Base-by-base conservation (phyloP, 2,329 filamentous ascomycete genomes). In the Hymenoscyphus salicellus region DNA sequence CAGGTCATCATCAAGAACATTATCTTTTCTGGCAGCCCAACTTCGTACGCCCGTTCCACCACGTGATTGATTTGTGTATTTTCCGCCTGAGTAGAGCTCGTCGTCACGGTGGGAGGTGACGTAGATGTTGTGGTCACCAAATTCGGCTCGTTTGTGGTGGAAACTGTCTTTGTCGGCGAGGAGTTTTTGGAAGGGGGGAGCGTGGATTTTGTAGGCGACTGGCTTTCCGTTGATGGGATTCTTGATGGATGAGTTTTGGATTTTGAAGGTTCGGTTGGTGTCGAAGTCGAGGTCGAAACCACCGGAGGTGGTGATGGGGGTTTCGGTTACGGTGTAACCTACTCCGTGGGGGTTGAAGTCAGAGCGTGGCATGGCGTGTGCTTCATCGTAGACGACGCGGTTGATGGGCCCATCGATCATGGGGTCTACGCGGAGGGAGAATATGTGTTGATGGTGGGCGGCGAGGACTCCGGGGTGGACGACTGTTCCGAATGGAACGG, bases 371-470 rank as follows among this genome's bases (percentile, higher is more conserved):
- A 90, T 85, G 0, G 88, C 76, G 61, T 86, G 82, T 2, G 83
- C 84, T 71, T 87, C 85, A 63, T 84, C 80, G 71, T 89, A 84
- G 63, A 84, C 79, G 32, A 86, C 75, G 0, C 81, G 78, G 71
- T 87, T 86, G 28, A 78, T 76, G 66, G 81, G 80, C 0, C 86
- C 86, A 65, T 85, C 85, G 58, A 87, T 78, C 68, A 83, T 84
- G n/a, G 86, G 86, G 71, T 89, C 86, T 14, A 89, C 79, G 8
- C 86, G 83, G 5, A 88, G 79, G 3, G 84, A 87, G 78, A 93
- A 92, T 75, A 92, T 89, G 76, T 93, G 90, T 73, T 93, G 90
- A 72, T 93, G 90, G 76, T 90, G 86, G 0, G 81, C 80, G 2
- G 88, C 89, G 38, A 92, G 83, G 17, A 89, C 88, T 55, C 88